Base-by-base conservation (phyloP, 257 asterid species). In the Ligustrum vulgare region DNA sequence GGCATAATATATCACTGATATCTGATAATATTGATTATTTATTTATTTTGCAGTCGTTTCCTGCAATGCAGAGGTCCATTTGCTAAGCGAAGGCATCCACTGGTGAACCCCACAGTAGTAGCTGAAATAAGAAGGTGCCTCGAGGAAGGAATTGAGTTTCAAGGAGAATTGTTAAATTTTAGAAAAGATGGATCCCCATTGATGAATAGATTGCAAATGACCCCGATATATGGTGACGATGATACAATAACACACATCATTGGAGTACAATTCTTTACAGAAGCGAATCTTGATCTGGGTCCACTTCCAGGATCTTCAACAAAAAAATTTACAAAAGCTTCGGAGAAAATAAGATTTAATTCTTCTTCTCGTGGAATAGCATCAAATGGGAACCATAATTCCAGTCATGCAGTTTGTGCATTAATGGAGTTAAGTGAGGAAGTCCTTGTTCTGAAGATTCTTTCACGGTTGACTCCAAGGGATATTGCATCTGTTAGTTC, bases 401-500 rank as follows among this genome's bases (percentile, higher is more conserved):
- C n/a, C 3, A 16, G 34, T 54, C 65, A 36, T 8, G 74, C 37
- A 2, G 56, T 45, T 39, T 71, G 65, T 47, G 60, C 63, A 20
- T 39, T 71, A 20, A 41, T 71, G 51, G 39, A 71, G 74, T 45
- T 71, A 39, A 39, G 63, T 45, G 74, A 71, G 45, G 74, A 71
- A 71, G 74, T 71, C 28, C 37, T 71, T 25, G 62, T 60, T 47
- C 23, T 22, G 4, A 71, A 28, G 63, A 71, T 71, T 71, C 63
- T 71, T 39, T 71, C 74, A 28, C 41, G 37, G 37, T 22, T 71
- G 74, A 45, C 74, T 9, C 74, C 74, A 5, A 71, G 74, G 31
- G 74, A 71, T 28, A 43, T 71, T 71, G 65, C 74, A 36, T 71
- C 74, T 45, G 63, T 71, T 31, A 60, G 74, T 7, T 71, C 74